Base-by-base conservation (phyloP, 805 yeast genomes). In the Metschnikowia baotianmanensis region DNA sequence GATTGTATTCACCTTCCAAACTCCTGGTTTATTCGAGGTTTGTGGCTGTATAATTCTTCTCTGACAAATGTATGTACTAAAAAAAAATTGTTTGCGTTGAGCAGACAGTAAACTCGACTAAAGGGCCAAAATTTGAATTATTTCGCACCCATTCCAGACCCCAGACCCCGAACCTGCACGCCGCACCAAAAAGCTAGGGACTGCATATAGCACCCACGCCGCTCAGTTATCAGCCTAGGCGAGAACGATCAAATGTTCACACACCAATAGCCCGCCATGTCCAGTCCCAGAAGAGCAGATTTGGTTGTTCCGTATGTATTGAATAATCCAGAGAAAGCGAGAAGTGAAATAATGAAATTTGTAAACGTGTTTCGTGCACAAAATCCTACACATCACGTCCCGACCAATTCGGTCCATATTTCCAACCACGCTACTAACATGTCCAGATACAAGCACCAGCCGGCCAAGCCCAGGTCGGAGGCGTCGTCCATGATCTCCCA, bases 401-500 rank as follows among this genome's bases (percentile, higher is more conserved):
- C 9, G 10, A 22, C 24, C 24, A 10, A 7, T 22, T 7, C 16
- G 8, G 7, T 7, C 10, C 15, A 19, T 5, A 16, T 25, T 10
- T 17, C 19, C 16, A 12, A 5, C 13, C 22, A n/a, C 3, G 11
- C 12, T 38, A 41, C 45, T 50, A 46, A 48, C 50, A 16, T 9
- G 12, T n/a, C 6, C 40, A 65, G 70, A n/a, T 76, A 75, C 63
- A 55, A 55, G 39, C 82, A 76, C 52, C 55, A 57, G n/a, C 71
- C 76, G 36, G 74, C 77, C 27, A 72, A 72, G 48, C 65, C 72
- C 19, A 64, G 76, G 22, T 51, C 65, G n/a, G 72, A 72, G 45
- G 65, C 73, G 6, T 57, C 74, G 1, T 66, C 71, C 9, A 65
- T 75, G 59, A 63, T 76, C 33, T 61, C 76, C 30, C 84, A 76